Percentiles rank a stretch among this genome's conserved stretches.
These are phyloP conservation scores for Trichoderma orchidacearum DNA, from an alignment of 495 filamentous ascomycete genomes.

Conservation along the genomic window DNA sequence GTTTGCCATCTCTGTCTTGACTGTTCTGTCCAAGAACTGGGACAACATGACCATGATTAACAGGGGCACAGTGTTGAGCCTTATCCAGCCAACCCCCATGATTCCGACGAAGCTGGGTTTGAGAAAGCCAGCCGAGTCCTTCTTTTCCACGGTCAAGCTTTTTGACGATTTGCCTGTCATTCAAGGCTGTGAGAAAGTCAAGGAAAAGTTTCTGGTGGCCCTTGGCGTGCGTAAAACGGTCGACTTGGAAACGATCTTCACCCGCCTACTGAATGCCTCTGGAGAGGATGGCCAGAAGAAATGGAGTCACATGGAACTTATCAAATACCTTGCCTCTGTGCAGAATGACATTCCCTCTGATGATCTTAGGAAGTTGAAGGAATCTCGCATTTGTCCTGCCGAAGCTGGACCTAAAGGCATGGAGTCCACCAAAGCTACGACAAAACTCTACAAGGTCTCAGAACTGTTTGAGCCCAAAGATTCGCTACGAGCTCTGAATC, in stretches of 20 bases:
- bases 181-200: conserved; percentile 56
- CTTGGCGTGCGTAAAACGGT: conserved; percentile 81
- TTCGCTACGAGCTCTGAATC: conserved; percentile 46
- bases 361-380: conserved; percentile 67
- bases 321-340: conserved; percentile 85
- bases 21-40: conserved; percentile 77
- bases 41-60: conserved; percentile 52
- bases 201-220: conserved; percentile 74
- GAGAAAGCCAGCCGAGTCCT: conserved; percentile 74
- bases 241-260: conserved; percentile 86
- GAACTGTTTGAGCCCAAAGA: conserved; percentile 80
- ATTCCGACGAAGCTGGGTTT: conserved; percentile 90
- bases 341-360: conserved; percentile 74
- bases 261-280: conserved; percentile 53
- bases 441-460: conserved; percentile 58
- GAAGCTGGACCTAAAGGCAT: conserved; percentile 41
- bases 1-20: conserved; percentile 68
- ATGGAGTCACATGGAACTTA: conserved; percentile 89
- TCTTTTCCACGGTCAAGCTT: conserved; percentile 82
- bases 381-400: conserved; percentile 67
- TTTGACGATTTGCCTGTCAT: conserved; percentile 88
- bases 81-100: conserved; percentile 53
- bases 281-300: conserved; percentile 35
- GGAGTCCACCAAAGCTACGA: conserved; percentile 25
- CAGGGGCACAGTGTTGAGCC: conserved; percentile 47